phyloP scores from a whole-genome alignment of 768 basidiomycete species.

The Collybiopsis confluens region DNA sequence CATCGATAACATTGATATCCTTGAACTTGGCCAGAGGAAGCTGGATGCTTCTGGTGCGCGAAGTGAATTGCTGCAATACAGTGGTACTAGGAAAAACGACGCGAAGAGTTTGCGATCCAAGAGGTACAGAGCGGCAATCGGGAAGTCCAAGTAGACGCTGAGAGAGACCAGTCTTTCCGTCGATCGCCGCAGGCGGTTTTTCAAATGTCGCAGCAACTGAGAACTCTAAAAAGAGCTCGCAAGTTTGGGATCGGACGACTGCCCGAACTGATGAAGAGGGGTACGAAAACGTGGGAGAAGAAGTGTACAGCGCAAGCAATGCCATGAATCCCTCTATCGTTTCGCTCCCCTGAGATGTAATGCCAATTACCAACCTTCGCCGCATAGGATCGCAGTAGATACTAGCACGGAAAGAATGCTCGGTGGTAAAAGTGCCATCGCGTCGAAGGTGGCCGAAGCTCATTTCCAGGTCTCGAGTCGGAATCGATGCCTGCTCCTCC shows the following conservation, averaged over 20 bases:
- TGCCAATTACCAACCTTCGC: background rate
- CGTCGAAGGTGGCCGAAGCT: constrained; percentile 4
- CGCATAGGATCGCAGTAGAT: background rate
- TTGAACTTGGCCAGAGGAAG: background rate
- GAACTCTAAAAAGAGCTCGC: background rate
- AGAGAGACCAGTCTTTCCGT: no score
- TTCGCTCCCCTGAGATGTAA: background rate
- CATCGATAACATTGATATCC: background rate
- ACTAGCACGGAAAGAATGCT: background rate
- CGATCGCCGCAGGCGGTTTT: no score
- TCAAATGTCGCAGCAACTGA: background rate
- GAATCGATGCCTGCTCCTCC: background rate
- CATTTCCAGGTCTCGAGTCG: background rate
- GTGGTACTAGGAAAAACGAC: background rate
- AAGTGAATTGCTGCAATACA: background rate
- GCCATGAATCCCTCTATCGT: background rate
- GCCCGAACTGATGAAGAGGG: background rate
- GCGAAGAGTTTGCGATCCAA: background rate
- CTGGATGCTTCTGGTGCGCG: background rate
- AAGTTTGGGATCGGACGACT: background rate
- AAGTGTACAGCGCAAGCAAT: background rate
- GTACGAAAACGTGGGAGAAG: background rate
- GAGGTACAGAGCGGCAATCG: background rate
- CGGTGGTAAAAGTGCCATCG: background rate
- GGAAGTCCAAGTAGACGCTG: background rate